phyloP scores from a whole-genome alignment of 2,329 filamentous ascomycete species.

The Colletotrichum tanaceti region DNA sequence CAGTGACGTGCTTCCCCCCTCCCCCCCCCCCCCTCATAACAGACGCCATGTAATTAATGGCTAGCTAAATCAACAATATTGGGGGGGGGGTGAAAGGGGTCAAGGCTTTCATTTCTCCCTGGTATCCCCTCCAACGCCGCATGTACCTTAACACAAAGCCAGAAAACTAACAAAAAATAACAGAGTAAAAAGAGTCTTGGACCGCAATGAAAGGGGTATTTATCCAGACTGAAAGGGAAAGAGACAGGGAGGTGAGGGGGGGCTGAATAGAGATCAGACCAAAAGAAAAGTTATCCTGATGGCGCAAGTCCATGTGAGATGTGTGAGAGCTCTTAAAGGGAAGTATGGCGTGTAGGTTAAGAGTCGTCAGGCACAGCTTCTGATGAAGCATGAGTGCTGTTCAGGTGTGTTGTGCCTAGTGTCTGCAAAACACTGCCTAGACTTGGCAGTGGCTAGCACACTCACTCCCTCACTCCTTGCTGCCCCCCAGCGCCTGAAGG shows the following conservation, averaged over 20 bases:
- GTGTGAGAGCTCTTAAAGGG: not conserved
- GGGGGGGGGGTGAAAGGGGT: not conserved
- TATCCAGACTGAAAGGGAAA: slow-evolving; percentile 38
- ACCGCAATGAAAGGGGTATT: slow-evolving; percentile 36
- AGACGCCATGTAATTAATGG: slow-evolving; percentile 23
- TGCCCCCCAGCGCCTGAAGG: not conserved
- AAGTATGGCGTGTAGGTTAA: not conserved
- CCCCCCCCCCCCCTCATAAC: too few relatives aligned
- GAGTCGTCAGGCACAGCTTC: not conserved
- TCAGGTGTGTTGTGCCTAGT: not conserved
- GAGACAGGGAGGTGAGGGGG: too few relatives aligned
- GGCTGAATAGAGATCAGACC: not conserved
- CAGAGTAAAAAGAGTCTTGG: not conserved
- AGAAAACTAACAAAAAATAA: too few relatives aligned
- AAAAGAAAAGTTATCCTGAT: slow-evolving; percentile 10
- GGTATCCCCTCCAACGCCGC: slow-evolving; percentile 16
- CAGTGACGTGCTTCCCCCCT: not conserved
- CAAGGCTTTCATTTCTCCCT: not conserved
- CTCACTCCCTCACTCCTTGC: not conserved
- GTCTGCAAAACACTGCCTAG: not conserved
- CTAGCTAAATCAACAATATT: not conserved
- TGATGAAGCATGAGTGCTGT: not conserved
- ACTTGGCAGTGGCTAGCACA: not conserved
- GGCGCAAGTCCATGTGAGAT: not conserved
- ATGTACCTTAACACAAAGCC: not conserved